A percentile compares a stretch with the other conserved stretches of the same genome.
phyloP scores from a whole-genome alignment of 1,139 yeast genomes.

The Yamadazyma blattariae region DNA sequence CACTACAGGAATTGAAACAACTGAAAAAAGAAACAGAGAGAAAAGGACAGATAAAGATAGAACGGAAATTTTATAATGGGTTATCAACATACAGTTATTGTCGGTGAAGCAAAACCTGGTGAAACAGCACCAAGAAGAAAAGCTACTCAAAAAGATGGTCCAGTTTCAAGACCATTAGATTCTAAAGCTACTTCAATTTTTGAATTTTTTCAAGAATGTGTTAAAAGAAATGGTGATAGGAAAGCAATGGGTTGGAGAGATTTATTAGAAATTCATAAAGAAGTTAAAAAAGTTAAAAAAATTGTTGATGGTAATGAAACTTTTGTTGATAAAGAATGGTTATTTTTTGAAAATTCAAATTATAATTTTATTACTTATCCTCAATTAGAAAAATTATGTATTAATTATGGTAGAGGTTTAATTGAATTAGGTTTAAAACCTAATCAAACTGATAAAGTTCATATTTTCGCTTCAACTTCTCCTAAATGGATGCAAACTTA shows the following conservation, averaged over 20 bases:
- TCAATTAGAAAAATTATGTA: slow-evolving; percentile 50
- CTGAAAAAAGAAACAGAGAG: no score
- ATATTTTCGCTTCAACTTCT: slow-evolving; percentile 83
- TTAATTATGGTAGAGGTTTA: slow-evolving; percentile 72
- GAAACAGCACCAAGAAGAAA: slow-evolving; percentile 93
- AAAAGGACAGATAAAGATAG: no score
- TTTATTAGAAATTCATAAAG: slow-evolving; percentile 68
- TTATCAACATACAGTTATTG: slow-evolving; percentile 53
- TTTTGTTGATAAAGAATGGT: slow-evolving; percentile 82
- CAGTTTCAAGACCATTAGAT: slow-evolving; percentile 55
- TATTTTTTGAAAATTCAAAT: slow-evolving; percentile 72
- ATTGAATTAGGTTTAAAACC: slow-evolving; percentile 72
- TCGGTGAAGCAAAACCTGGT: slow-evolving; percentile 77
- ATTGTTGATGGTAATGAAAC: slow-evolving; percentile 71
- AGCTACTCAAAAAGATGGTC: slow-evolving; percentile 53
- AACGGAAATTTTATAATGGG: no score
- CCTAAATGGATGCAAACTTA: slow-evolving; percentile 90
- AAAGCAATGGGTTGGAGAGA: slow-evolving; percentile 82
- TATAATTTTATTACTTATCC: slow-evolving; percentile 66
- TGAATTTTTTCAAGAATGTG: slow-evolving; percentile 67
- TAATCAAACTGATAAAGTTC: slow-evolving; percentile 59
- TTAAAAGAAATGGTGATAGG: slow-evolving; percentile 50
- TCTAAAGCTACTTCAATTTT: slow-evolving; percentile 65
- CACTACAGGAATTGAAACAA: no score
- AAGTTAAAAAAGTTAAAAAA: slow-evolving; percentile 72